Evolutionary conservation across 352 stramenopile genomes (phyloP).

Genomic region (Globisporangium okanoganense): DNA sequence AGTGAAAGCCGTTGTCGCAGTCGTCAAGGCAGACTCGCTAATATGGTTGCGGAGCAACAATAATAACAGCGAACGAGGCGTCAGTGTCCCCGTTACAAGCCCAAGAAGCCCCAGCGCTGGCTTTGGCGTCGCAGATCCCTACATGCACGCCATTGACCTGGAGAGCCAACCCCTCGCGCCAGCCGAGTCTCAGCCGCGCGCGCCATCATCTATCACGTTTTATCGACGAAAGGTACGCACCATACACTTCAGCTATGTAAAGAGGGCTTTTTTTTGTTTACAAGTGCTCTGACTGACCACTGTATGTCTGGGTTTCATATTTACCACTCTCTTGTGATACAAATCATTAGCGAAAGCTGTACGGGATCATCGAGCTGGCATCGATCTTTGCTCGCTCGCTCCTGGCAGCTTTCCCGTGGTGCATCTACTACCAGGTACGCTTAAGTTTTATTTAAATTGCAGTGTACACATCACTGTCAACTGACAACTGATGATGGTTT

Average conservation of each 20-base stretch:
- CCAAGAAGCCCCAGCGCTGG: background rate
- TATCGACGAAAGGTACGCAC: conserved; percentile 69
- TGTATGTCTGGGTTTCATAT: no score
- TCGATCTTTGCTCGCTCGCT: conserved; percentile 68
- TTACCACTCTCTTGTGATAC: background rate
- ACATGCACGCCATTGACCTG: background rate
- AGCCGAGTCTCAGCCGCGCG: conserved; percentile 14
- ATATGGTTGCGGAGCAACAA: conserved; percentile 11
- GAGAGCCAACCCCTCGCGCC: conserved; percentile 11
- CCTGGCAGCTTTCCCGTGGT: conserved; percentile 64
- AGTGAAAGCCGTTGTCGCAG: conserved; percentile 53
- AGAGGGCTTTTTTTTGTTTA: background rate
- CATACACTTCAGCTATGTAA: background rate
- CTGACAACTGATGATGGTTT: background rate
- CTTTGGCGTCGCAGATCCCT: background rate
- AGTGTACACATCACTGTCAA: no score
- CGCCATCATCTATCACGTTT: conserved; percentile 38
- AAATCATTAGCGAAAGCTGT: conserved; percentile 53
- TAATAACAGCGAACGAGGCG: background rate
- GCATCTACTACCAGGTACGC: conserved; percentile 61
- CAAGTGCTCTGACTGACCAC: background rate
- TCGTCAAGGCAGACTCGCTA: conserved; percentile 37
- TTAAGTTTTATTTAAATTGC: no score
- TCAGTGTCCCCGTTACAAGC: background rate
- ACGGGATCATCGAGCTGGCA: conserved; percentile 67